Evolutionary conservation across 2,329 filamentous ascomycete species (phyloP).

Genomic region (Ophiocordyceps camponoti-floridani): DNA sequence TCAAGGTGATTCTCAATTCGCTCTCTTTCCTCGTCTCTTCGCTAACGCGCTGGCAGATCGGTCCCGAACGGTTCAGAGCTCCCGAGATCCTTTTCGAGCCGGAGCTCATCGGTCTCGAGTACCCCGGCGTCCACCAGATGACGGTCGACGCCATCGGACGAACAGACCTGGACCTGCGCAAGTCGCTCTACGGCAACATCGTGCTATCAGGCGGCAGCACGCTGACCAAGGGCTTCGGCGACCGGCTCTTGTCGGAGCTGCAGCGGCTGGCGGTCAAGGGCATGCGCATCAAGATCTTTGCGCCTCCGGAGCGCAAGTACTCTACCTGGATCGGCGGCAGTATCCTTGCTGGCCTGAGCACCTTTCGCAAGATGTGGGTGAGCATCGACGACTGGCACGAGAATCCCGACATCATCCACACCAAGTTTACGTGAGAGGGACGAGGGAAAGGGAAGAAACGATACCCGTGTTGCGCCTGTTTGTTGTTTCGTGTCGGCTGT

Average conservation of each 20-base stretch:
- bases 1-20: conserved; percentile 43
- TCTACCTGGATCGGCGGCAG: conserved; percentile 98
- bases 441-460: neutral
- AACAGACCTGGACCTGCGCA: conserved; percentile 89
- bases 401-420: conserved; percentile 97
- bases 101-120: conserved; percentile 91
- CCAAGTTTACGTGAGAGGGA: conserved; percentile 62
- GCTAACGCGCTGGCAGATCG: conserved; percentile 37
- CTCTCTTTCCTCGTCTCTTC: too few relatives aligned
- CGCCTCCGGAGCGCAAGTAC: conserved; percentile 92
- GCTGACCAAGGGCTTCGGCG: conserved; percentile 90
- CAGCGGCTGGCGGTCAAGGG: conserved; percentile 92
- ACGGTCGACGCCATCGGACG: conserved; percentile 91
- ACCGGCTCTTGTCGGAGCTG: conserved; percentile 78
- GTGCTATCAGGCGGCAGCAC: conserved; percentile 93
- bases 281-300: conserved; percentile 99
- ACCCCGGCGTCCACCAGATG: conserved; percentile 93
- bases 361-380: conserved; percentile 99
- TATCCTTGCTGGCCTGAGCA: conserved; percentile 90
- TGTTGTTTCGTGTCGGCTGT: too few relatives aligned
- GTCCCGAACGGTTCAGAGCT: conserved; percentile 84
- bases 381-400: conserved; percentile 99
- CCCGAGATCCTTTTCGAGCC: conserved; percentile 97
- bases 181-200: conserved; percentile 88
- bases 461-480: too few relatives aligned